A percentile compares a stretch with the other conserved stretches of the same genome.
Evolutionary conservation across 2,329 filamentous ascomycete species (phyloP).

Genomic region (Cadophora sp.): DNA sequence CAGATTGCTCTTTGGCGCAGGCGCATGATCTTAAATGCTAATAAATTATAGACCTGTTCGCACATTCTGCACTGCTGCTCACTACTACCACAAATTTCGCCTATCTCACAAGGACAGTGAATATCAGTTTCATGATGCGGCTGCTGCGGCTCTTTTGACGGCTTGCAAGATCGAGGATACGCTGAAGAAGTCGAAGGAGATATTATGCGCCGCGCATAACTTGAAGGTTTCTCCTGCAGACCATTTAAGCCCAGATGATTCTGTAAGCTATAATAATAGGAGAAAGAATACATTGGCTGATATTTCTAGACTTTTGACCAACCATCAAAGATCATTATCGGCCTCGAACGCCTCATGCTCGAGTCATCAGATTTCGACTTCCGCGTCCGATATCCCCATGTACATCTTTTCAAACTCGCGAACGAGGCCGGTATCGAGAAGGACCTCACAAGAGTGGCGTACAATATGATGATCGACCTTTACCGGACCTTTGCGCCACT

Average conservation of each 20-base stretch:
- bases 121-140: constrained; percentile 86
- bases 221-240: constrained; percentile 69
- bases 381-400: constrained; percentile 85
- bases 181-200: constrained; percentile 93
- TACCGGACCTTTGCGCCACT: constrained; percentile 93
- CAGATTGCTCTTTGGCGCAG: constrained; percentile 46
- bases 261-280: constrained; percentile 58
- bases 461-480: constrained; percentile 84
- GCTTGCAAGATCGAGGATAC: constrained; percentile 99
- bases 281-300: not conserved
- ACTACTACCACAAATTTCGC: constrained; percentile 94
- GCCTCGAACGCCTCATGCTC: constrained; percentile 89
- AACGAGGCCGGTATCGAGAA: constrained; percentile 53
- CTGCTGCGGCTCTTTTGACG: constrained; percentile 85
- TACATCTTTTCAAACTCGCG: constrained; percentile 80
- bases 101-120: constrained; percentile 84
- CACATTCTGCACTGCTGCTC: constrained; percentile 89
- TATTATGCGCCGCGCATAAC: constrained; percentile 89
- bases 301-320: constrained; percentile 74
- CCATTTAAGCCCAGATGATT: constrained; percentile 79
- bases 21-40: not conserved
- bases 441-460: constrained; percentile 71
- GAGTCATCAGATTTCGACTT: constrained; percentile 96
- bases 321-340: constrained; percentile 81
- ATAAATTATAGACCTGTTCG: constrained; percentile 72